Conservation (phyloP, 805 yeast species). For the Scheffersomyces coipomensis region DNA sequence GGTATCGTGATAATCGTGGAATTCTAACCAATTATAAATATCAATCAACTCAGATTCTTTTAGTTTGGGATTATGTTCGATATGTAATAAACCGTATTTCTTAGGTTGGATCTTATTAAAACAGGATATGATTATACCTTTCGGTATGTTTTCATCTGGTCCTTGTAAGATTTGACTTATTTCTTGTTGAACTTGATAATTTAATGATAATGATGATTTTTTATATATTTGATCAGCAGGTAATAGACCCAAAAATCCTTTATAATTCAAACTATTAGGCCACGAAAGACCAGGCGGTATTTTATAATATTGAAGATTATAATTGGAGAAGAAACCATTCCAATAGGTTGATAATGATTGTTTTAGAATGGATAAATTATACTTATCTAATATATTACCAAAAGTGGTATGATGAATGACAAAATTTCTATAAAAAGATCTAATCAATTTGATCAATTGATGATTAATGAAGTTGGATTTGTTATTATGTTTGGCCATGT, state of each 20-base stretch:
- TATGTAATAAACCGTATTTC: slow-evolving; percentile 29
- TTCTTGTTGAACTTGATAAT: slow-evolving; percentile 12
- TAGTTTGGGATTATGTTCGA: slow-evolving; percentile 4
- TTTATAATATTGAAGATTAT: slow-evolving; percentile 19
- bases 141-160: slow-evolving; percentile 9
- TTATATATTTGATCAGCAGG: slow-evolving; percentile 17
- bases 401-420: slow-evolving; percentile 26
- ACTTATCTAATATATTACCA: slow-evolving; percentile 11
- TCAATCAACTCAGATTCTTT: slow-evolving; percentile 14
- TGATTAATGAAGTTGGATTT: slow-evolving; percentile 17
- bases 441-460: slow-evolving; percentile 24
- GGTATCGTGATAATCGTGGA: slow-evolving; percentile 25
- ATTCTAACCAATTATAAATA: slow-evolving; percentile 32
- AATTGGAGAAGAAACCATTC: slow-evolving; percentile 24
- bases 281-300: slow-evolving; percentile 26
- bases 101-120: slow-evolving; percentile 25
- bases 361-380: slow-evolving; percentile 14
- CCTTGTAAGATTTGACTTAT: slow-evolving; percentile 14
- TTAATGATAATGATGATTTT: slow-evolving; percentile 25
- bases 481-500: slow-evolving; percentile 10
- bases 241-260: slow-evolving; percentile 35
- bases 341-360: slow-evolving; percentile 22
- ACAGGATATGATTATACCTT: slow-evolving; percentile 27
- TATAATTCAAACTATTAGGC: slow-evolving; percentile 34
- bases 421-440: slow-evolving; percentile 22